These are phyloP conservation scores for Aspergillus floridensis DNA, from an alignment of 2,329 filamentous ascomycete species.

Conservation along the genomic window DNA sequence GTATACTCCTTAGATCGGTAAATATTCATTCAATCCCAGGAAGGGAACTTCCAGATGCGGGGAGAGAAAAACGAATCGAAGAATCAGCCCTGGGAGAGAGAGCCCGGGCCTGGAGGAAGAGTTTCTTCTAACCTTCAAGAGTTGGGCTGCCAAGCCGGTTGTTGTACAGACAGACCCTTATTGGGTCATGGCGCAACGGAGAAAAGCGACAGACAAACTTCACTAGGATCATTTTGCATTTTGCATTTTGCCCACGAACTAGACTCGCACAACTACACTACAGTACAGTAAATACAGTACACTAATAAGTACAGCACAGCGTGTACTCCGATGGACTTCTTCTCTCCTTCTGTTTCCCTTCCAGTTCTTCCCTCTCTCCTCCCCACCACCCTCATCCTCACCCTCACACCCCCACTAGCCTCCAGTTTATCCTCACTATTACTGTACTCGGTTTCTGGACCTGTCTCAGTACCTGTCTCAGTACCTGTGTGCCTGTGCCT, in stretches of 20 bases:
- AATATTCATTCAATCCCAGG: not conserved
- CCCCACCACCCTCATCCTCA: not conserved
- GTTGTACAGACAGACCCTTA: not conserved
- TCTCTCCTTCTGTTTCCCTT: not conserved
- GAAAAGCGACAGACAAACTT: conserved; percentile 9
- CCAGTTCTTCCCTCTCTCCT: not conserved
- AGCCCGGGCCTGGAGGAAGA: no score
- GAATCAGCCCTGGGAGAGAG: no score
- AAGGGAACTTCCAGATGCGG: conserved; percentile 3
- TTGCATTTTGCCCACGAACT: no score
- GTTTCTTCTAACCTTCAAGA: conserved; percentile 5
- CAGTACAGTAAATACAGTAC: not conserved
- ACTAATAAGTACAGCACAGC: not conserved
- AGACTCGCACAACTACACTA: no score
- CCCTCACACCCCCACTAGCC: not conserved
- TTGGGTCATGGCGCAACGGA: conserved; percentile 3
- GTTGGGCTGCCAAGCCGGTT: conserved; percentile 8
- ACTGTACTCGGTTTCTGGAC: not conserved
- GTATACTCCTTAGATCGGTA: no score
- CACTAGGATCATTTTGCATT: not conserved
- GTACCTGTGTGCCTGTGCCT: no score
- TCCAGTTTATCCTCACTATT: not conserved
- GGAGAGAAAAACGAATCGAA: not conserved
- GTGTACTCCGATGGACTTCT: no score
- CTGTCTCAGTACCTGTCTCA: no score